A percentile compares a stretch with the other conserved stretches of the same genome.
These are phyloP conservation scores for Microcyclosporella mali DNA, from an alignment of 2,329 filamentous ascomycete species.

Conservation along the genomic window DNA sequence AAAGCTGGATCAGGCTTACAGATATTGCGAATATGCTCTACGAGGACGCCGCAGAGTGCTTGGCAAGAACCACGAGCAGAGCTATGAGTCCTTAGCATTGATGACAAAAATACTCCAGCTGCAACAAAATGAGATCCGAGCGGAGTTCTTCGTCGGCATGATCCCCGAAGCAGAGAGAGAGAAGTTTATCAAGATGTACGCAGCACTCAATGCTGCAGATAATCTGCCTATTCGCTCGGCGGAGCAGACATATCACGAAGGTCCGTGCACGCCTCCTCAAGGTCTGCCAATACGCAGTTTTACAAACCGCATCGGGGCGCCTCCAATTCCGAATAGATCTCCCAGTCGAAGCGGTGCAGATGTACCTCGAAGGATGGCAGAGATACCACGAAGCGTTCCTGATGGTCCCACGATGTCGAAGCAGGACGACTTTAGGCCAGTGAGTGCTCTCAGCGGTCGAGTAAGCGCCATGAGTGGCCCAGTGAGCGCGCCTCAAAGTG, in stretches of 20 bases:
- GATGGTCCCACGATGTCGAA: too few relatives aligned
- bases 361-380: too few relatives aligned
- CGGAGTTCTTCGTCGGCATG: constrained; percentile 10
- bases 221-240: too few relatives aligned
- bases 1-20: constrained; percentile 21
- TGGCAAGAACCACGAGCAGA: constrained; percentile 23
- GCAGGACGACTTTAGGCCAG: not conserved
- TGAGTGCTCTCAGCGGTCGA: not conserved
- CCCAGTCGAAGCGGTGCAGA: too few relatives aligned
- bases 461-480: not conserved
- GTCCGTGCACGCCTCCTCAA: too few relatives aligned
- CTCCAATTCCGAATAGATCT: too few relatives aligned
- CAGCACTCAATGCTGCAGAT: not conserved
- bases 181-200: constrained; percentile 1
- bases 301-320: too few relatives aligned
- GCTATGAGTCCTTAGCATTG: constrained; percentile 27
- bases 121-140: constrained; percentile 8
- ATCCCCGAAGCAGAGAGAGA: constrained; percentile 9
- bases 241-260: too few relatives aligned
- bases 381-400: too few relatives aligned
- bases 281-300: too few relatives aligned
- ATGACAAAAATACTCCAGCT: constrained; percentile 26
- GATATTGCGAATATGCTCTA: constrained; percentile 26
- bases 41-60: constrained; percentile 23
- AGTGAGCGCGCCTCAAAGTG: too few relatives aligned